A percentile compares a stretch with the other conserved stretches of the same genome.
Conservation (phyloP, 805 yeast genomes). For the Hanseniaspora meyeri region DNA sequence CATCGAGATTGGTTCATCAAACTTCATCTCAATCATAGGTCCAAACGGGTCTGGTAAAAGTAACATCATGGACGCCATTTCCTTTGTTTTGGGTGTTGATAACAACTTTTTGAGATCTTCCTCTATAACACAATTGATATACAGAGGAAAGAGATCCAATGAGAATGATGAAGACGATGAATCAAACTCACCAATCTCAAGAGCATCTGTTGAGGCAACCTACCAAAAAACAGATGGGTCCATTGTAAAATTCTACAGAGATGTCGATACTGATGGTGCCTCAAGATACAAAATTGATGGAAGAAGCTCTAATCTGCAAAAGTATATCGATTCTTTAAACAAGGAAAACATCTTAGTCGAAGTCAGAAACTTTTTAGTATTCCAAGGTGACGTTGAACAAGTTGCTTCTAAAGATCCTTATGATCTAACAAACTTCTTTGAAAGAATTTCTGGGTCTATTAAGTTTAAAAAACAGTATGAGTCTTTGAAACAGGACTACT, state of each 20-base stretch:
- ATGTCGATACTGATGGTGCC: conserved; percentile 44
- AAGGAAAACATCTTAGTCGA: conserved; percentile 71
- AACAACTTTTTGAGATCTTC: conserved; percentile 64
- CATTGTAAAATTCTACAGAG: conserved; percentile 48
- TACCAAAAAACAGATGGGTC: conserved; percentile 44
- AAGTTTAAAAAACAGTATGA: conserved; percentile 61
- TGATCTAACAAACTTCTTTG: conserved; percentile 63
- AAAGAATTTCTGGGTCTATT: conserved; percentile 70
- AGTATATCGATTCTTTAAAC: conserved; percentile 55
- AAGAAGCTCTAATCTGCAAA: conserved; percentile 44
- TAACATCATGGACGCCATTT: conserved; percentile 93
- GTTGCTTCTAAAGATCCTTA: conserved; percentile 76
- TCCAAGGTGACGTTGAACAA: conserved; percentile 93
- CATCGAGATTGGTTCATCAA: conserved; percentile 71
- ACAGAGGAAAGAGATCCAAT: conserved; percentile 47
- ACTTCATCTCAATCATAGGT: conserved; percentile 84
- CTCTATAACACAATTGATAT: conserved; percentile 62
- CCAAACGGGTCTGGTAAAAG: conserved; percentile 99
- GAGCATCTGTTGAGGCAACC: conserved; percentile 67
- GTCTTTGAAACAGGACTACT: conserved; percentile 46
- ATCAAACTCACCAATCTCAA: conserved; percentile 25
- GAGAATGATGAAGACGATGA: conserved; percentile 17
- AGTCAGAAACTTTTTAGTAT: conserved; percentile 83
- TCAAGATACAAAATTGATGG: conserved; percentile 61
- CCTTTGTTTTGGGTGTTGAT: conserved; percentile 82